phyloP scores from a whole-genome alignment of 805 yeast species.

The Dipodascopsis uninucleata region DNA sequence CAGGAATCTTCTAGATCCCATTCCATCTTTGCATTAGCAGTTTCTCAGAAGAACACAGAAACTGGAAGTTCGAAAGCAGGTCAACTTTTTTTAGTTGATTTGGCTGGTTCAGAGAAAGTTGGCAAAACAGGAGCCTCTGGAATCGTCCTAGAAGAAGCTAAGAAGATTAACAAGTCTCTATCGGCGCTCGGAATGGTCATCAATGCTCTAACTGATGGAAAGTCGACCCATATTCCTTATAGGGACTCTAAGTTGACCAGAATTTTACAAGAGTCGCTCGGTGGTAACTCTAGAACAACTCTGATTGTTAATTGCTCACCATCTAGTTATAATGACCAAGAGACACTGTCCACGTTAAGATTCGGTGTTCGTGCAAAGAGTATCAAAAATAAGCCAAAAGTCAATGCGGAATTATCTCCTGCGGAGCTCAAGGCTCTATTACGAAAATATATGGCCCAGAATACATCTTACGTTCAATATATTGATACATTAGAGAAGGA shows the following conservation, averaged over 20 bases:
- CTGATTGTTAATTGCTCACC: constrained; percentile 74
- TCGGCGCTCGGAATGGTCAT: constrained; percentile 79
- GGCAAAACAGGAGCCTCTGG: constrained; percentile 76
- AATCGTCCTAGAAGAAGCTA: constrained; percentile 73
- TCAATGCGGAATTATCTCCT: constrained; percentile 56
- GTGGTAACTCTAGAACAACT: constrained; percentile 77
- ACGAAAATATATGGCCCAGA: constrained; percentile 38
- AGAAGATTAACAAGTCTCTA: constrained; percentile 74
- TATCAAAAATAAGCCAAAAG: constrained; percentile 60
- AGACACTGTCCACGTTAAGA: constrained; percentile 67
- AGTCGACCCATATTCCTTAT: constrained; percentile 64
- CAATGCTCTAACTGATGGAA: constrained; percentile 68
- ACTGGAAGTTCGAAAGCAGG: constrained; percentile 61
- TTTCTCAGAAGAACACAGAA: constrained; percentile 55
- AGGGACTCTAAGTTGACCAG: constrained; percentile 76
- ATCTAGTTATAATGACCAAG: constrained; percentile 50
- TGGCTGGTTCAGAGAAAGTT: constrained; percentile 84
- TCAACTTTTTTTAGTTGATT: constrained; percentile 69
- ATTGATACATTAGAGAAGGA: constrained; percentile 44
- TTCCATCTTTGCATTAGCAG: constrained; percentile 65
- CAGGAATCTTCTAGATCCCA: constrained; percentile 74
- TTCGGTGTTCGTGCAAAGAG: constrained; percentile 72
- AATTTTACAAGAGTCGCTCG: constrained; percentile 71
- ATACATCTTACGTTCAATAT: constrained; percentile 32
- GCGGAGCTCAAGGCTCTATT: constrained; percentile 44